These are phyloP conservation scores for Fusarium falciforme DNA, from an alignment of 2,329 filamentous ascomycete species.

Conservation along the genomic window DNA sequence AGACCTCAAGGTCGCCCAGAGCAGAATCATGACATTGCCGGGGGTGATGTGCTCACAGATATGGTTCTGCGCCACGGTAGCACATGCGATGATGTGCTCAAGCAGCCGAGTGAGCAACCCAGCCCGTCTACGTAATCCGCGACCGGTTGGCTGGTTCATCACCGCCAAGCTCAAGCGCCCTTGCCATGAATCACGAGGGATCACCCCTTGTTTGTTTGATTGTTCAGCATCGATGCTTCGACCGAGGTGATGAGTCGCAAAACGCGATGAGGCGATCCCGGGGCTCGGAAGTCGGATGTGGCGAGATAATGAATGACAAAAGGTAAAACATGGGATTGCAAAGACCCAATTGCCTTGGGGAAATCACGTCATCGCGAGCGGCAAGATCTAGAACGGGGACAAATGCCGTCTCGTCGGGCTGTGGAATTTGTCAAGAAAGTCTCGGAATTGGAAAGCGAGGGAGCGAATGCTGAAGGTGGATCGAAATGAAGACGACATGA, in stretches of 20 bases:
- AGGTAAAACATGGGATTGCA: background rate
- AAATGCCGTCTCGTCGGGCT: background rate
- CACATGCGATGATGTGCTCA: conserved; percentile 39
- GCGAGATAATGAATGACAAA: conserved; percentile 28
- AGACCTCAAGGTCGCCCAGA: conserved; percentile 4
- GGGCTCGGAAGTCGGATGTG: conserved; percentile 35
- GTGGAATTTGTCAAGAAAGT: background rate
- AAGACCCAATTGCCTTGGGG: background rate
- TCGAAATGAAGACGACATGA: conserved; percentile 4
- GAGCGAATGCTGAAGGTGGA: conserved; percentile 12
- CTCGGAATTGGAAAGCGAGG: background rate
- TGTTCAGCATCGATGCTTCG: conserved; percentile 3
- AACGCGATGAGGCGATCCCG: conserved; percentile 9
- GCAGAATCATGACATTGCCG: conserved; percentile 8
- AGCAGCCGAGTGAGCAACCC: conserved; percentile 30
- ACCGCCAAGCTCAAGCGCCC: conserved; percentile 11
- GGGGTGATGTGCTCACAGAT: conserved; percentile 26
- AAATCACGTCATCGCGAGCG: conserved; percentile 35
- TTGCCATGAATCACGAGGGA: conserved; percentile 7
- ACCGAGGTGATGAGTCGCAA: conserved; percentile 10
- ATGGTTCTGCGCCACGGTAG: conserved; percentile 27
- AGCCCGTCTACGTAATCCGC: conserved; percentile 15
- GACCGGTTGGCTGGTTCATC: background rate
- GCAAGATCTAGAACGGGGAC: conserved; percentile 5
- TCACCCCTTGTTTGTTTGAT: conserved; percentile 3